Evolutionary conservation across 2,329 filamentous ascomycete genomes (phyloP).

Genomic region (Fusarium anguioides): DNA sequence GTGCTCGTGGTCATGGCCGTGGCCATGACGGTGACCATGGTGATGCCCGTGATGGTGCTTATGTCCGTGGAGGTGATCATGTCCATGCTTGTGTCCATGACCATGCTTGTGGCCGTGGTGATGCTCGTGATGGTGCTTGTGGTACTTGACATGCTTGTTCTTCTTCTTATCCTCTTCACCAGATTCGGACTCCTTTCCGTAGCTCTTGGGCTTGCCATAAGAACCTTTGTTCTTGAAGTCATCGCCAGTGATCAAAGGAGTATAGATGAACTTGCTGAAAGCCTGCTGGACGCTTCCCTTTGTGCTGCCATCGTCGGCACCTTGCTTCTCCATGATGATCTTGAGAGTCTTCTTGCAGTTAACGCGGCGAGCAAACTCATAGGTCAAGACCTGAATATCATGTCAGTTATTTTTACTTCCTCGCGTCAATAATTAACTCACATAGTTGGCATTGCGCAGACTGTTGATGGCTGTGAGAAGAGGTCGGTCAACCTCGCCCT

Average conservation of each 20-base stretch:
- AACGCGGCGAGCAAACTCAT: constrained; percentile 46
- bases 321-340: constrained; percentile 46
- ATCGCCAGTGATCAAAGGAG: constrained; percentile 46
- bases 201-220: neutral
- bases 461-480: constrained; percentile 47
- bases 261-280: constrained; percentile 43
- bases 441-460: constrained; percentile 45
- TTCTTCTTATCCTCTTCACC: neutral
- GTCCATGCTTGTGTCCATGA: neutral
- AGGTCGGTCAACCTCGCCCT: constrained; percentile 45
- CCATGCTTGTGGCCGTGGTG: constrained; percentile 5
- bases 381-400: constrained; percentile 37
- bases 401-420: neutral
- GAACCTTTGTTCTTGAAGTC: constrained; percentile 42
- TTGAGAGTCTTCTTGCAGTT: constrained; percentile 41
- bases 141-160: constrained; percentile 3
- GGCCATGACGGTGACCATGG: too few species aligned
- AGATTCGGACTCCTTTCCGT: neutral
- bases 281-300: constrained; percentile 44
- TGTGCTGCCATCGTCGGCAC: constrained; percentile 46
- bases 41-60: constrained; percentile 3
- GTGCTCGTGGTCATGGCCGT: constrained; percentile 4
- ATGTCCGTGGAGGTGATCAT: constrained; percentile 6
- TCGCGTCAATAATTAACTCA: neutral
- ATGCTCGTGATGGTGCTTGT: constrained; percentile 17